Evolutionary conservation across 495 filamentous ascomycete species (phyloP).

Genomic region (Xylaria flabelliformis): DNA sequence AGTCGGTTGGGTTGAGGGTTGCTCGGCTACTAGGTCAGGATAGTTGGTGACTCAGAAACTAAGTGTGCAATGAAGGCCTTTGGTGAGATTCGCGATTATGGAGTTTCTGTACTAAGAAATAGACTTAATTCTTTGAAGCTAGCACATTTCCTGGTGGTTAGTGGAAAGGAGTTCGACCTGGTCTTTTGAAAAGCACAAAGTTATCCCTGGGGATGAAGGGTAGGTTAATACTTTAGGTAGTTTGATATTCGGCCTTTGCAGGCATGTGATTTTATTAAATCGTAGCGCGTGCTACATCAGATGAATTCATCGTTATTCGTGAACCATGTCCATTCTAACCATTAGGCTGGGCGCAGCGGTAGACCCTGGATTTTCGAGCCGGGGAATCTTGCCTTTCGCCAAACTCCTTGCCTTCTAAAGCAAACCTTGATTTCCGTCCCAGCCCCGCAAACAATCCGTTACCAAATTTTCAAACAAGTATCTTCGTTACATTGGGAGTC

Average conservation of each 20-base stretch:
- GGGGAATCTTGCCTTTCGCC: constrained; percentile 8
- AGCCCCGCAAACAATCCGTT: not conserved
- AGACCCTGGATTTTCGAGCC: not conserved
- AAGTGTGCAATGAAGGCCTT: not conserved
- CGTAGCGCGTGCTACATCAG: not conserved
- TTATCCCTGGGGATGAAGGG: not conserved
- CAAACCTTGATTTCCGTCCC: not conserved
- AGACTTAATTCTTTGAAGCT: not conserved
- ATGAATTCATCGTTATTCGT: not conserved
- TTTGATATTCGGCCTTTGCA: not conserved
- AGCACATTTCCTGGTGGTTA: not conserved
- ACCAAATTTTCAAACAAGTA: not conserved
- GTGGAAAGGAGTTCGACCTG: not conserved
- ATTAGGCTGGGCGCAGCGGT: not conserved
- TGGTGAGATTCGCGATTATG: not conserved
- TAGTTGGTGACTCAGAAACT: not conserved
- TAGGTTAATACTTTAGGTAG: not conserved
- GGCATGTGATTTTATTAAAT: not conserved
- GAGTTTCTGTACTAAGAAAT: not conserved
- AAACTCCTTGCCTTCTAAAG: constrained; percentile 2
- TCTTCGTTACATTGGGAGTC: not conserved
- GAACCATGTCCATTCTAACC: not conserved
- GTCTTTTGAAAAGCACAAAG: not conserved
- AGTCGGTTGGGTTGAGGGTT: not conserved
- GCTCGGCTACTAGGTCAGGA: not conserved